Evolutionary conservation across 1,284 basidiomycete species (phyloP), one percentile per base, ranked within the genome.

Genomic region (Exobasidium cylindrosporum): DNA sequence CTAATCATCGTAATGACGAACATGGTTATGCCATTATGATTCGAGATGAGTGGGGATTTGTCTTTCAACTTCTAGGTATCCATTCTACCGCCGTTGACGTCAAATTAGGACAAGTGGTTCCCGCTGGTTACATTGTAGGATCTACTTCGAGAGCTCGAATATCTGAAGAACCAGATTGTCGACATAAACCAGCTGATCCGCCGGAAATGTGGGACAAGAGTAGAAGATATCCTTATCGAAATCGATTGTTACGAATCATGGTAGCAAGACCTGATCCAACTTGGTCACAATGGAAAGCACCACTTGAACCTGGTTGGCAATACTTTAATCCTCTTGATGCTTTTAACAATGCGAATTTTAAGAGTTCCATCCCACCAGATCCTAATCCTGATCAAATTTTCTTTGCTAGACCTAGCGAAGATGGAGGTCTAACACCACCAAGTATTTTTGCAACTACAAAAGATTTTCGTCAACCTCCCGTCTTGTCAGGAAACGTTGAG

Each of bases 21-120:
- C 50, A 26, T 7, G 58, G 57, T 4, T 60, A 43, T 40, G 54
- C 21, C 3, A 10, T 60, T n/a, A 32, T 54, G 26, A 35, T 60
- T 29, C 26, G 58, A 10, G 58, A 60, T 44, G 58, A 58, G 11
- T 60, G 58, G 58, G 54, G 54, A 21, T 56, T 54, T 14, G 58
- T 60, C 11, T 60, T 24, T 53, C 58, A 60, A 28, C 29, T 60
- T 13, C 21, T 57, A 29, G 58, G 58, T 28, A 13, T 60, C 17
- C 13, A 35, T 44, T 26, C 26, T 1, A 31, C 23, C 13, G 24
- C 50, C 17, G 35, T 56, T n/a, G n/a, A 43, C n/a, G 45, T 60
- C 13, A 30, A 60, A 23, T 40, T 43, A 30, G 58, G 58, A 21
- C 10, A 60, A 26, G 11, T 11, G 4, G 24, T 60, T 1, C 10